Percentiles rank a stretch among this genome's conserved stretches.
phyloP scores from a whole-genome alignment of 2,329 filamentous ascomycete species.

The Trichophyton mentagrophytes region DNA sequence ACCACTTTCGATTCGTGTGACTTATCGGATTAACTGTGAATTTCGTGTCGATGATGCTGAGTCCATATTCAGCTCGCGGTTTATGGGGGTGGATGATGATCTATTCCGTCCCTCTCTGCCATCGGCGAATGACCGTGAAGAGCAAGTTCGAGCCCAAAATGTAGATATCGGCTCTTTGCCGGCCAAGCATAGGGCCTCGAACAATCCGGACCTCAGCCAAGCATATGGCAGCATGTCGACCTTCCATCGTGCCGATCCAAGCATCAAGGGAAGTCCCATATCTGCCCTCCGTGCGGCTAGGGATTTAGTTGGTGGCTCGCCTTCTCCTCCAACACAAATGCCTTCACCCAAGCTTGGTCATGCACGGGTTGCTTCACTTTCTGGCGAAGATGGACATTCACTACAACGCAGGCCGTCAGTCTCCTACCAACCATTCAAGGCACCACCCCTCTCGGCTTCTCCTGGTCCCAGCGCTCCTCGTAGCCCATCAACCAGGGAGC shows the following conservation, averaged over 20 bases:
- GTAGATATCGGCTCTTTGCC: constrained; percentile 64
- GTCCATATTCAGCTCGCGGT: constrained; percentile 77
- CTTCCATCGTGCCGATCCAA: constrained; percentile 64
- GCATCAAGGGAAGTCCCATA: constrained; percentile 70
- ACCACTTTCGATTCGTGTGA: constrained; percentile 65
- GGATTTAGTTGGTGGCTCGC: constrained; percentile 36
- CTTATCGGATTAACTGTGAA: constrained; percentile 76
- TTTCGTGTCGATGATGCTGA: constrained; percentile 89
- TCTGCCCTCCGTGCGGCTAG: constrained; percentile 64
- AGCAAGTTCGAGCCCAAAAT: constrained; percentile 13
- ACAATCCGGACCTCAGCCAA: constrained; percentile 53
- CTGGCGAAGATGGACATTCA: constrained; percentile 39
- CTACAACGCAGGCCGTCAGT: constrained; percentile 60
- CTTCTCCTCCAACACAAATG: constrained; percentile 38
- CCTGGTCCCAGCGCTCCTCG: constrained; percentile 41
- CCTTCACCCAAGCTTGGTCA: constrained; percentile 33
- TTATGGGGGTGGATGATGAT: constrained; percentile 81
- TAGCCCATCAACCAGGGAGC: constrained; percentile 17
- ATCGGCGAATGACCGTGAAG: constrained; percentile 27
- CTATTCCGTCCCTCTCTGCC: constrained; percentile 70
- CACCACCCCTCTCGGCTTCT: constrained; percentile 83
- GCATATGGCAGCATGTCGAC: constrained; percentile 84
- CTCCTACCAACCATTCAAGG: constrained; percentile 92
- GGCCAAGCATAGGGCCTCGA: constrained; percentile 40
- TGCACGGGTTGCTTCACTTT: constrained; percentile 39